phyloP scores from a whole-genome alignment of 305 asterid species.

The Fraxinus albicans region DNA sequence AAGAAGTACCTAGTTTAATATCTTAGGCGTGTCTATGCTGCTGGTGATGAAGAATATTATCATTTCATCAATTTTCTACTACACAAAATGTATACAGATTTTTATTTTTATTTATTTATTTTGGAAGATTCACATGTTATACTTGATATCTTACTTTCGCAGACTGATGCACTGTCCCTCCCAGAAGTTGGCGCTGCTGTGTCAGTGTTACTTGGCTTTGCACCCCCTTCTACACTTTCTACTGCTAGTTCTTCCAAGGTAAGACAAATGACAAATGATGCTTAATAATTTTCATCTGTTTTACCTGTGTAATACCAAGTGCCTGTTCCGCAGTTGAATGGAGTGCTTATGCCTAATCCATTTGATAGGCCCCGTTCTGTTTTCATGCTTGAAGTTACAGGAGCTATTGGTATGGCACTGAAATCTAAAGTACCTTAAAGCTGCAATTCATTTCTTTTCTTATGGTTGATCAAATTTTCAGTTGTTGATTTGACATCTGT shows the following conservation, averaged over 20 bases:
- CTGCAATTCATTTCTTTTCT: slow-evolving; percentile 12
- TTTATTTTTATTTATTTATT: background rate
- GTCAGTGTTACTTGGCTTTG: slow-evolving; percentile 85
- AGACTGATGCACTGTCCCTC: slow-evolving; percentile 62
- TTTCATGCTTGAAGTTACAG: slow-evolving; percentile 74
- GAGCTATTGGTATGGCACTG: slow-evolving; percentile 60
- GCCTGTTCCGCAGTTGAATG: slow-evolving; percentile 62
- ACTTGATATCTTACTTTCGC: slow-evolving; percentile 28
- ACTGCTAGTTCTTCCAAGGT: slow-evolving; percentile 84
- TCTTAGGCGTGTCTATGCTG: background rate
- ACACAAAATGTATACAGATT: background rate
- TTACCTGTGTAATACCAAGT: background rate
- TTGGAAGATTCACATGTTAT: background rate
- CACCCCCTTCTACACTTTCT: slow-evolving; percentile 67
- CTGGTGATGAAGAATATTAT: background rate
- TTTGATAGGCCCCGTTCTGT: slow-evolving; percentile 83
- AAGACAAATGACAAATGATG: slow-evolving; percentile 6
- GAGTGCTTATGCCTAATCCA: slow-evolving; percentile 86
- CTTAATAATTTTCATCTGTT: background rate
- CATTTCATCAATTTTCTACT: background rate
- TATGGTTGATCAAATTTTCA: slow-evolving; percentile 14
- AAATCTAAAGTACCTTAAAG: background rate
- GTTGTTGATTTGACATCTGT: slow-evolving; percentile 22
- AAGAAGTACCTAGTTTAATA: background rate
- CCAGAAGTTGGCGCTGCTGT: slow-evolving; percentile 75